Evolutionary conservation across 2,329 filamentous ascomycete species (phyloP), one percentile per base, ranked within the genome.

Genomic region (Pestalotiopsis sp.): DNA sequence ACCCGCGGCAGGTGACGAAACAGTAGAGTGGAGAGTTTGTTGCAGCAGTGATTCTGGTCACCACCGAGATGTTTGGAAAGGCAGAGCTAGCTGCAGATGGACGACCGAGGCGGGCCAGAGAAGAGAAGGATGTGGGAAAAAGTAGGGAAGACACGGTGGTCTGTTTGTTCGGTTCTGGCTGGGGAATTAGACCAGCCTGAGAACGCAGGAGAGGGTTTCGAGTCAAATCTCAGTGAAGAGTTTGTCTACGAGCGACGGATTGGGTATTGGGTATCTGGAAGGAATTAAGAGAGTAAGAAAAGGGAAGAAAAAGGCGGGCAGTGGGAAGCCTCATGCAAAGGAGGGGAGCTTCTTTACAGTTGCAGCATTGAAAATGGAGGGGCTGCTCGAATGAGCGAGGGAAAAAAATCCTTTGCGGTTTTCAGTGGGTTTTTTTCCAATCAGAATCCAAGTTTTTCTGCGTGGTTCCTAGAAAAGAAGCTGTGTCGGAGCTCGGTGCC

Each of bases 1-100:
- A 90, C 75, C 79, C 81, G 78, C 88, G 84, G 78, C 80, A 83
- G 74, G 84, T 81, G 81, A 84, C 81, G 75, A 78, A 79, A 76
- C 86, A 61, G 69, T 65, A 74, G 78, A 82, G 75, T 75, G 77
- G 76, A 63, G 49, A 49, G 49, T 23, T 36, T 56, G 31, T 6
- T 36, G 45, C 39, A 52, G 61, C 71, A 69, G 82, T 82, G 80
- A 83, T 84, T 81, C 85, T 83, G 79, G 84, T 83, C 83, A 86
- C 82, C 45, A 49, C 52, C 7, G 66, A 67, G 23, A 79, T 81
- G 80, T 79, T 83, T 82, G 80, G 75, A 85, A 88, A 84, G 73
- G 89, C 89, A 92, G 90, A 85, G 83, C 90, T 88, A 85, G 89
- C 90, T 91, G 90, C 90, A 83, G 83, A 79, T 78, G 82, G 82